A percentile compares a stretch with the other conserved stretches of the same genome.
Conservation (phyloP, 2,329 filamentous ascomycete species). For the Cytospora schulzeri region DNA sequence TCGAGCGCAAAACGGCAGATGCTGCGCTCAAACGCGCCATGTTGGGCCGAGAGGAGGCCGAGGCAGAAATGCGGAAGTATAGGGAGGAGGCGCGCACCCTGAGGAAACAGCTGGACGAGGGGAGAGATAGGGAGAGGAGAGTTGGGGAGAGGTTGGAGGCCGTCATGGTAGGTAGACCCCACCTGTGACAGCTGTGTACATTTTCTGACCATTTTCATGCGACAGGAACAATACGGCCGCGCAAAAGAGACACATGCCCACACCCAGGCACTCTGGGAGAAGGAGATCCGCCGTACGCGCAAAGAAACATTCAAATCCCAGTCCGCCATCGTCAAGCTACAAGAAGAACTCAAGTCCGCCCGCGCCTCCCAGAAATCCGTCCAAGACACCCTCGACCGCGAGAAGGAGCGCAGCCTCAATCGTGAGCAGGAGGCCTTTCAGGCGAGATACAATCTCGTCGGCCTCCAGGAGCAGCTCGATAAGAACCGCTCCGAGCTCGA, state of each 20-base stretch:
- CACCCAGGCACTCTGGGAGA: conserved; percentile 70
- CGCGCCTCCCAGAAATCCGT: conserved; percentile 55
- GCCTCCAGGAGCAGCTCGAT: conserved; percentile 60
- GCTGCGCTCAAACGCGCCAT: conserved; percentile 67
- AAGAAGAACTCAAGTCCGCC: conserved; percentile 70
- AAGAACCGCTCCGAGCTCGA: conserved; percentile 45
- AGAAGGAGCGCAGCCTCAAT: conserved; percentile 62
- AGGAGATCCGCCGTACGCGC: conserved; percentile 68
- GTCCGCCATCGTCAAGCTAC: conserved; percentile 68
- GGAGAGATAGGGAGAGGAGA: conserved; percentile 65
- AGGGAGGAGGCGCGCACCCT: conserved; percentile 62
- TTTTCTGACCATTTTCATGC: neutral
- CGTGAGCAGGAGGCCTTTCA: conserved; percentile 71
- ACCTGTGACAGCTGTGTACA: neutral
- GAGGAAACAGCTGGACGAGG: conserved; percentile 63
- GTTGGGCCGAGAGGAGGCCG: conserved; percentile 71
- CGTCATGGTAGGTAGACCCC: conserved; percentile 60
- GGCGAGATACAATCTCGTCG: conserved; percentile 66
- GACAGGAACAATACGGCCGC: conserved; percentile 68
- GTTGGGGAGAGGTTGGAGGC: conserved; percentile 68
- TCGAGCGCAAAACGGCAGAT: conserved; percentile 66
- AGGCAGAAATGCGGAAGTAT: conserved; percentile 65
- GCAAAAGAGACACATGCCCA: conserved; percentile 70
- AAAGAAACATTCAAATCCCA: conserved; percentile 79
- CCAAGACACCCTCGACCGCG: conserved; percentile 62